Percentiles rank a stretch among this genome's conserved stretches.
Conservation (phyloP, 345 rosid species). For the Eucalyptus marginata region DNA sequence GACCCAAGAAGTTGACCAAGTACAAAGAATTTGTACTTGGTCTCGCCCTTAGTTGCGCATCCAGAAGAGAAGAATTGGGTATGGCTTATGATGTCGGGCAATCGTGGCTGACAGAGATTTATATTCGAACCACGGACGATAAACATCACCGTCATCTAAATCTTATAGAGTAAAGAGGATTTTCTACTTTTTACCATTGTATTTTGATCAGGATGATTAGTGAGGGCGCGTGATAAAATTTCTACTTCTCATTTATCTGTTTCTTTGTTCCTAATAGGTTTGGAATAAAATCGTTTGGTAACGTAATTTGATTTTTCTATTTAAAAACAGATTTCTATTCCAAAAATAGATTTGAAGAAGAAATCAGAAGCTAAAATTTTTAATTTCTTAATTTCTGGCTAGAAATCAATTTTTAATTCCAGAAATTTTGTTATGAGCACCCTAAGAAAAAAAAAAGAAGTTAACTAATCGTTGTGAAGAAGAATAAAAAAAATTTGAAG, state of each 20-base stretch:
- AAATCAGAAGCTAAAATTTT: no score
- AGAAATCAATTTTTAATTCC: no score
- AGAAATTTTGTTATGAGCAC: no score
- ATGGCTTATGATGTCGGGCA: neutral
- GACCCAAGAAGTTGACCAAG: neutral
- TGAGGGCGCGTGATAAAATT: neutral
- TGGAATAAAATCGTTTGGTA: no score
- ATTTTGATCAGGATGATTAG: neutral
- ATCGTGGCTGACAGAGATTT: rapidly evolving
- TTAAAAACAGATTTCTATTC: no score
- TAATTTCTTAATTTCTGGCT: no score
- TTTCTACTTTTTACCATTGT: neutral
- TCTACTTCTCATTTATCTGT: no score
- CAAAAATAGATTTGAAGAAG: no score
- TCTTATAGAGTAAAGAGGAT: neutral
- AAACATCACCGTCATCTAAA: rapidly evolving
- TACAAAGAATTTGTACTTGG: neutral
- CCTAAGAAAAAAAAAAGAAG: no score
- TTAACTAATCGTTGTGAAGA: neutral
- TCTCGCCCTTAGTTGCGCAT: neutral
- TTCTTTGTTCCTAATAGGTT: no score
- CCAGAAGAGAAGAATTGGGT: neutral
- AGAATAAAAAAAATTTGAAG: neutral
- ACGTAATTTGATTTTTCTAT: no score
- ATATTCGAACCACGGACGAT: neutral